Evolutionary conservation across 176 grass and related monocot genomes (phyloP), one percentile per base, ranked within the genome.

Genomic region (Musa troglodytarum): DNA sequence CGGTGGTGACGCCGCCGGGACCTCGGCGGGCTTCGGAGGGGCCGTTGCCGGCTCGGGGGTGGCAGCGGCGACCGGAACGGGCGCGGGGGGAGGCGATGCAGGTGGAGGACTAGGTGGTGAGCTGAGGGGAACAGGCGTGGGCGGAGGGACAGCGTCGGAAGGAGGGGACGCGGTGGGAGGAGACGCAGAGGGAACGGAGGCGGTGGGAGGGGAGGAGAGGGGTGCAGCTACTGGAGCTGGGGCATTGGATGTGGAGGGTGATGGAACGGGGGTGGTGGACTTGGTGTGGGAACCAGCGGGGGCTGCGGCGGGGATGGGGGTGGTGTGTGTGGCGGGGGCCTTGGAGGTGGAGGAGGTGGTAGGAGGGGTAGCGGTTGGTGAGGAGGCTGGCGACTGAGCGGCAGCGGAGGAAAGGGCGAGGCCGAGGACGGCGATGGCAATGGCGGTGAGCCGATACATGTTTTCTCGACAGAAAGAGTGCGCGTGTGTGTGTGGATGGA

Each of bases 401-500:
- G 81, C 65, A 2, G 74, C 63, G 14, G 73, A 61, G 52, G 61
- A 59, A 4, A 83, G 23, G 1, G 73, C 11, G 17, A 82, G 73
- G 65, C 81, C 77, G 64, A 83, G 24, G 65, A 83, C 49, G 10
- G 65, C 81, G 4, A 77, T 25, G 25, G 74, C 74, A 16, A 83
- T 25, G 15, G 74, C 68, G 50, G 74, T 57, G 65, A 67, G 51
- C 49, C 74, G 66, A 49, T 72, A 65, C 81, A 83, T 83, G 29
- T 7, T 17, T 19, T 6, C 57, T 57, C 55, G 8, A 19, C 57
- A 14, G 11, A 53, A 12, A 59, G 56, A 19, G 25, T 25, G 1
- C 22, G 56, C 10, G 57, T 8, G 55, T 57, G 54, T 57, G 55
- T 14, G 16, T 2, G 6, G 19, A 10, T 2, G 4, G 55, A 61